These are phyloP conservation scores for Cercophora samala DNA, from an alignment of 495 filamentous ascomycete genomes.

Conservation along the genomic window DNA sequence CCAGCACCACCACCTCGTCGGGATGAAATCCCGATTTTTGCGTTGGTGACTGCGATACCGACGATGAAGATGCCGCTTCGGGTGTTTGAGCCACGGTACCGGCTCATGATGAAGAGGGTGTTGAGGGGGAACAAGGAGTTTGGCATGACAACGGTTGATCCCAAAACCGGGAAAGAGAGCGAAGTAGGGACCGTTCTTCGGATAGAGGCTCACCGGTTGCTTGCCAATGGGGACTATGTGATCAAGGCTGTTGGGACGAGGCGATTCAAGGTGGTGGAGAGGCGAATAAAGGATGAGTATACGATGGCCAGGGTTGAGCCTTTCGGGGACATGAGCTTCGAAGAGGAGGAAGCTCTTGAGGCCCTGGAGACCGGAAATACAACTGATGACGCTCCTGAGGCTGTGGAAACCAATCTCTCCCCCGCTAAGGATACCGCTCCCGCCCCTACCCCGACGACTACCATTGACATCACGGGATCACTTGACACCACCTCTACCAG, in stretches of 20 bases:
- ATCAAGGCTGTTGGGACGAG: constrained; percentile 71
- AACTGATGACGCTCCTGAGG: constrained; percentile 45
- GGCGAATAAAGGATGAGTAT: constrained; percentile 70
- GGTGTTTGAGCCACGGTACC: constrained; percentile 88
- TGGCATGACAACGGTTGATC: constrained; percentile 69
- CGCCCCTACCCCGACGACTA: neutral
- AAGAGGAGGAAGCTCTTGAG: constrained; percentile 75
- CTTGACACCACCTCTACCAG: neutral
- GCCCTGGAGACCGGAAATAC: constrained; percentile 51
- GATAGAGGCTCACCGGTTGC: constrained; percentile 66
- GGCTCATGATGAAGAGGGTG: constrained; percentile 79
- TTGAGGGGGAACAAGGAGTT: constrained; percentile 70
- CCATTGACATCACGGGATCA: neutral
- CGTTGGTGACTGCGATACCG: constrained; percentile 78
- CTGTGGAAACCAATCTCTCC: neutral
- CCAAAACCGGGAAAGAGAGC: constrained; percentile 34
- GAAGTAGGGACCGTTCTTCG: constrained; percentile 69
- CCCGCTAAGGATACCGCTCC: neutral
- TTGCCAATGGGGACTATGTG: constrained; percentile 76
- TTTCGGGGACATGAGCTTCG: constrained; percentile 73
- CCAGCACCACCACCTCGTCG: neutral
- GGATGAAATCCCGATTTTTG: constrained; percentile 61
- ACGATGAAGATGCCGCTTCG: constrained; percentile 80
- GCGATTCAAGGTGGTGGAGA: constrained; percentile 67
- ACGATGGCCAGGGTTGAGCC: constrained; percentile 67